These are phyloP conservation scores for Carpinus fangiana DNA, from an alignment of 306 rosid species.

Conservation along the genomic window DNA sequence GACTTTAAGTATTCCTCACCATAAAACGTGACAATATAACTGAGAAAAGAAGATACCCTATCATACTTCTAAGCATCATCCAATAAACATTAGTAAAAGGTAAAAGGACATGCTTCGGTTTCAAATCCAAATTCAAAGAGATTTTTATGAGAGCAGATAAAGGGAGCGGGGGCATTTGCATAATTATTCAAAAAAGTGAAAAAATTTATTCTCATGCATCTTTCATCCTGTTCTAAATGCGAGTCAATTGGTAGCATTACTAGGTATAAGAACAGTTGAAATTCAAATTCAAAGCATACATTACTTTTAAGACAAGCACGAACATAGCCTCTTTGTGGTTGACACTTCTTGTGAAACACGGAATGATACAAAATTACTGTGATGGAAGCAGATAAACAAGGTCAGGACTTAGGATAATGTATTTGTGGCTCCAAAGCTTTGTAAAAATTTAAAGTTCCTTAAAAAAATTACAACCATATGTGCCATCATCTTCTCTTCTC, in stretches of 20 bases:
- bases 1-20: not conserved
- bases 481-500: conserved; percentile 97
- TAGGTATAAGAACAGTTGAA: conserved; percentile 5
- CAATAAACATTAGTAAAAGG: not conserved
- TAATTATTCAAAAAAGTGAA: not conserved
- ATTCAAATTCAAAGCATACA: conserved; percentile 49
- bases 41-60: not conserved
- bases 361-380: conserved; percentile 82
- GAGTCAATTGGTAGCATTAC: conserved; percentile 3
- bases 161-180: not conserved
- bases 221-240: conserved; percentile 12
- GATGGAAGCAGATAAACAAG: conserved; percentile 32
- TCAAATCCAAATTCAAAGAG: not conserved
- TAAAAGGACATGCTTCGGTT: not conserved
- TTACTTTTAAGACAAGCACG: conserved; percentile 98
- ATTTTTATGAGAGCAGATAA: not conserved
- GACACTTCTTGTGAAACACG: conserved; percentile 69
- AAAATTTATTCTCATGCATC: not conserved
- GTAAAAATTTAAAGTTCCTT: not conserved
- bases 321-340: conserved; percentile 64
- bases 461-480: conserved; percentile 62
- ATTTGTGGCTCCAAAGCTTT: conserved; percentile 16
- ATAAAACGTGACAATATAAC: not conserved
- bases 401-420: conserved; percentile 19
- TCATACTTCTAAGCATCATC: not conserved